Conservation (phyloP, 2,329 filamentous ascomycete species). For the Venturia aucupariae region DNA sequence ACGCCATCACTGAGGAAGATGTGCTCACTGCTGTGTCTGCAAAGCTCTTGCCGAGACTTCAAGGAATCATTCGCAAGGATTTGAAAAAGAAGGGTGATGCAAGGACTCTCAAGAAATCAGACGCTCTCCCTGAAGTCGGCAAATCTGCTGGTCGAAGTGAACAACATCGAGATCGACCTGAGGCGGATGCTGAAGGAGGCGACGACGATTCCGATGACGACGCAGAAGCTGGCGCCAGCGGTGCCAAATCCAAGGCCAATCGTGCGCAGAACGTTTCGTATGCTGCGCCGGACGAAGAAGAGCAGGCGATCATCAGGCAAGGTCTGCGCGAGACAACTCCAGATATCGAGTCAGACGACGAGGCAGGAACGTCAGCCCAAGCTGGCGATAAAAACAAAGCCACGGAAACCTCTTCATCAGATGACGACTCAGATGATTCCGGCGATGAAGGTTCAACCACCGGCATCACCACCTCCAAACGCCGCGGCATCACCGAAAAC, state of each 20-base stretch:
- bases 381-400: slow-evolving; percentile 15
- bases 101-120: slow-evolving; percentile 42
- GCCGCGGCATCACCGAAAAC: slow-evolving; percentile 20
- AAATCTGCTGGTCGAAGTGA: slow-evolving; percentile 49
- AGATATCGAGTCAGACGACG: slow-evolving; percentile 34
- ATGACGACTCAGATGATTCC: slow-evolving; percentile 16
- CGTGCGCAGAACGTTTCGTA: slow-evolving; percentile 78
- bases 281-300: slow-evolving; percentile 80
- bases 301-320: slow-evolving; percentile 51
- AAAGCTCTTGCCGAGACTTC: slow-evolving; percentile 64
- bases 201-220: slow-evolving; percentile 59
- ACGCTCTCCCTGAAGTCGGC: slow-evolving; percentile 69
- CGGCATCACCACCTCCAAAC: not conserved
- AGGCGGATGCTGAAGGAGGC: slow-evolving; percentile 46
- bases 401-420: not conserved
- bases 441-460: slow-evolving; percentile 24
- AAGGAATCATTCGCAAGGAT: slow-evolving; percentile 63
- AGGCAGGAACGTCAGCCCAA: slow-evolving; percentile 22
- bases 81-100: slow-evolving; percentile 63
- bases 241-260: slow-evolving; percentile 65
- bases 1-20: slow-evolving; percentile 71
- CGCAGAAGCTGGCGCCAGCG: slow-evolving; percentile 48
- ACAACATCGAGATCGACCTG: slow-evolving; percentile 20
- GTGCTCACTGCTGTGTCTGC: slow-evolving; percentile 72
- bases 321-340: not conserved